A percentile compares a stretch with the other conserved stretches of the same genome.
phyloP scores from a whole-genome alignment of 495 filamentous ascomycete species.

The Aspergillus ostianus region DNA sequence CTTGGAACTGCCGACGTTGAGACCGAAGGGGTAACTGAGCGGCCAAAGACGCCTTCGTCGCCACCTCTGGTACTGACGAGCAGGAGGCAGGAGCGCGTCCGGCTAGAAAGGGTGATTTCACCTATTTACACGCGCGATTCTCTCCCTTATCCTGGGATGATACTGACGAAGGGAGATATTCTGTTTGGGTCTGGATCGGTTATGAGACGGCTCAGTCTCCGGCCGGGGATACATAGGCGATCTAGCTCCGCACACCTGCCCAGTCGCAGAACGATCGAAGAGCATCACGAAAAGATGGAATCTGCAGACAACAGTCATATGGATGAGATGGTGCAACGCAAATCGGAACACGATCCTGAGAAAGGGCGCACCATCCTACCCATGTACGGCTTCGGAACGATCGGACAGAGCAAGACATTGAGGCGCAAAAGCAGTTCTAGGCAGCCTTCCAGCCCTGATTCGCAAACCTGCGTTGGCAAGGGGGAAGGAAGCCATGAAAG shows the following conservation, averaged over 20 bases:
- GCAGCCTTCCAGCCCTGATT: neutral
- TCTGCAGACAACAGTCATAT: neutral
- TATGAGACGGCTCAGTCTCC: conserved; percentile 74
- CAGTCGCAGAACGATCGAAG: neutral
- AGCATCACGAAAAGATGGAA: neutral
- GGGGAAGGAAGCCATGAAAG: conserved; percentile 6
- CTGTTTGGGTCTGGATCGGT: conserved; percentile 66
- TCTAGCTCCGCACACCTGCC: conserved; percentile 31
- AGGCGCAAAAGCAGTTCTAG: conserved; percentile 8
- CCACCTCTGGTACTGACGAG: conserved; percentile 49
- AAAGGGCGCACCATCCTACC: neutral
- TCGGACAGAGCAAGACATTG: conserved; percentile 16
- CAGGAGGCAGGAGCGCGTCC: conserved; percentile 69
- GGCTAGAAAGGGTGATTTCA: conserved; percentile 68
- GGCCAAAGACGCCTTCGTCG: conserved; percentile 23
- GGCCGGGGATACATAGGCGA: conserved; percentile 29
- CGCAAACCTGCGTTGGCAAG: neutral
- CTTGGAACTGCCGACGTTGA: conserved; percentile 27
- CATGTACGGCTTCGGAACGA: conserved; percentile 2
- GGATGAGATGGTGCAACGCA: neutral
- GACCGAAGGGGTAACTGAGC: conserved; percentile 32
- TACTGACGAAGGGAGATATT: conserved; percentile 55
- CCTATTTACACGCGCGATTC: conserved; percentile 85
- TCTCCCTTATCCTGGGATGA: conserved; percentile 86
- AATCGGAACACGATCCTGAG: neutral